phyloP scores from a whole-genome alignment of 257 asterid genomes.

The Buddleja alternifolia region DNA sequence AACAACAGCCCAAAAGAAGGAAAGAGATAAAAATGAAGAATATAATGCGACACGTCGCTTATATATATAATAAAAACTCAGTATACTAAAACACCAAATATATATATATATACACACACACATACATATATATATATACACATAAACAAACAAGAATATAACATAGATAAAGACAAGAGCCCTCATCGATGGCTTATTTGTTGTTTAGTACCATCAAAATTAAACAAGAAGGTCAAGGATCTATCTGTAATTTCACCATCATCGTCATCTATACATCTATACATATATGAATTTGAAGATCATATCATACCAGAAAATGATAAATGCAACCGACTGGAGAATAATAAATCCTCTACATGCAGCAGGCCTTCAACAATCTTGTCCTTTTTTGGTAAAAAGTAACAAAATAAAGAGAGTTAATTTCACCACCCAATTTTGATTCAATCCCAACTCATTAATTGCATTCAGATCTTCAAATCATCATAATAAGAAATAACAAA shows the following conservation, averaged over 20 bases:
- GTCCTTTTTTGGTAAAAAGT: conserved; percentile 37
- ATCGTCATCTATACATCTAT: neutral
- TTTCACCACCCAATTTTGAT: conserved; percentile 15
- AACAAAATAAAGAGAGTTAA: conserved; percentile 17
- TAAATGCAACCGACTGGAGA: conserved; percentile 33
- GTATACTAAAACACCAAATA: conserved; percentile 39
- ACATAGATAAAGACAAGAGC: conserved; percentile 41
- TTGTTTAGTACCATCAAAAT: conserved; percentile 37
- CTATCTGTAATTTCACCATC: conserved; percentile 29
- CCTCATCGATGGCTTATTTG: conserved; percentile 45
- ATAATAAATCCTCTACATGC: conserved; percentile 13
- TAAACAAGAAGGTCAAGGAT: conserved; percentile 29
- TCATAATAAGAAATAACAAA: no score
- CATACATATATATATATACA: conserved; percentile 32
- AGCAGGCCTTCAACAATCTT: conserved; percentile 31
- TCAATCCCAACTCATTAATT: conserved; percentile 10
- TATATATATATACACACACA: conserved; percentile 33
- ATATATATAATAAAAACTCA: conserved; percentile 15
- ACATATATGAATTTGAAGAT: conserved; percentile 17
- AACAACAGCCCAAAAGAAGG: conserved; percentile 25
- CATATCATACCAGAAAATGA: conserved; percentile 38
- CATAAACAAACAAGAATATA: no score
- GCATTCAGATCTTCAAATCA: conserved; percentile 27
- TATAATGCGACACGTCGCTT: conserved; percentile 45
- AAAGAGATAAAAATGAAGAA: conserved; percentile 32